phyloP scores from a whole-genome alignment of 169 alveolate genomes.

The Plasmodium cynomolgi region DNA sequence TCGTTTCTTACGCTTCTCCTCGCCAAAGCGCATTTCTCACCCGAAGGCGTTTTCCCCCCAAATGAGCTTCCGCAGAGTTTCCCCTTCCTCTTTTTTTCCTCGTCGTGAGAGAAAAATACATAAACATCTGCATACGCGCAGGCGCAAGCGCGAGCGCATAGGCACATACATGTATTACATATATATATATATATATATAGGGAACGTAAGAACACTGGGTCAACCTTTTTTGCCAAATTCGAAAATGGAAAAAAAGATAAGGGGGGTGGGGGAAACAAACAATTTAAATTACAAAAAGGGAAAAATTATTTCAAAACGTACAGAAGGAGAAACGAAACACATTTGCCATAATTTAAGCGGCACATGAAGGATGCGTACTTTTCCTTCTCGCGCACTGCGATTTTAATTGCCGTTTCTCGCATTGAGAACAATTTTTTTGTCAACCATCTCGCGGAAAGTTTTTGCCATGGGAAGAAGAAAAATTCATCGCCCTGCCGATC shows the following conservation, averaged over 20 bases:
- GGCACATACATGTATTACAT: neutral
- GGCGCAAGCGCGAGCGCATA: neutral
- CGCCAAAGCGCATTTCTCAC: neutral
- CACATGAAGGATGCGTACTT: neutral
- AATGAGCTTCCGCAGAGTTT: neutral
- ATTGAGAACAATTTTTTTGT: neutral
- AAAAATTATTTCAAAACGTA: neutral
- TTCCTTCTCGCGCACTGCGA: neutral
- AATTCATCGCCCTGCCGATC: neutral
- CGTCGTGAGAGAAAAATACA: neutral
- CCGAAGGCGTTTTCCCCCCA: neutral
- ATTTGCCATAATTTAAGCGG: neutral
- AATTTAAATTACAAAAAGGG: neutral
- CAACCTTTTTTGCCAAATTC: neutral
- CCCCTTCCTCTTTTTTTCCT: neutral
- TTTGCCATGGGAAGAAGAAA: neutral
- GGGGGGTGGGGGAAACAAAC: neutral
- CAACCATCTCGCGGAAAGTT: neutral
- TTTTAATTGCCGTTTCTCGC: neutral
- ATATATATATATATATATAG: neutral
- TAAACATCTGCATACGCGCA: neutral
- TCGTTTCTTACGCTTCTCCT: neutral
- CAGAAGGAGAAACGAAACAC: neutral
- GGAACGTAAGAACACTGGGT: neutral
- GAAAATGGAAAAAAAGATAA: neutral